Conservation (phyloP, 2,329 filamentous ascomycete genomes). For the Coniochaeta sp. region DNA sequence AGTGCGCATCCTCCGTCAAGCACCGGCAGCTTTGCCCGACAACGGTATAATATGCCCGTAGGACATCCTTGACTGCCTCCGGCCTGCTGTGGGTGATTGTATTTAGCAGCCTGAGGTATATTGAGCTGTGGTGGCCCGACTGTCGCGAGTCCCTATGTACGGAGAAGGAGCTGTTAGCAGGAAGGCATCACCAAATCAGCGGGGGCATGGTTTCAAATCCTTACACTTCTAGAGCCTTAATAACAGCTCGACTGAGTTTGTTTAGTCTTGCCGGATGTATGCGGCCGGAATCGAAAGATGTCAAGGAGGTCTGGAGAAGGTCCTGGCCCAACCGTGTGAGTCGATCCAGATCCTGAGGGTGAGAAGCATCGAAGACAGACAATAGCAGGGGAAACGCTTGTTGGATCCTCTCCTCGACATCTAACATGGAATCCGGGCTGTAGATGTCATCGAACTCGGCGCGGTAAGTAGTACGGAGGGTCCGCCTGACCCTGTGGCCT, state of each 20-base stretch:
- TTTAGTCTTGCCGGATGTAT: conserved; percentile 22
- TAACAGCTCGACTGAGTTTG: conserved; percentile 27
- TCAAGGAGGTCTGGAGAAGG: conserved; percentile 26
- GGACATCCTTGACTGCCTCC: not conserved
- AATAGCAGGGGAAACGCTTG: conserved; percentile 40
- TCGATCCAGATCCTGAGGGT: conserved; percentile 39
- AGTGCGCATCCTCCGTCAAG: not conserved
- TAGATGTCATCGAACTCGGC: conserved; percentile 57
- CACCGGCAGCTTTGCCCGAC: not conserved
- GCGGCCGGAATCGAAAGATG: conserved; percentile 23
- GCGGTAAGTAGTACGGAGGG: conserved; percentile 50
- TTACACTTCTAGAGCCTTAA: conserved; percentile 25
- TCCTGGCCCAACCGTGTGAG: conserved; percentile 39
- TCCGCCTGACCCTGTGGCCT: conserved; percentile 58
- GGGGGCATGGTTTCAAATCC: not conserved
- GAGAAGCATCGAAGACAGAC: conserved; percentile 37
- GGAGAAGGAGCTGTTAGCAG: not conserved
- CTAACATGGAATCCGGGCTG: conserved; percentile 22
- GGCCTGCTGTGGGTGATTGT: not conserved
- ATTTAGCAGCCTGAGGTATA: not conserved
- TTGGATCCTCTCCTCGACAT: conserved; percentile 26
- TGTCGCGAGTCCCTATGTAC: not conserved
- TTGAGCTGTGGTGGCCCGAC: not conserved
- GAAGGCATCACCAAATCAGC: not conserved
- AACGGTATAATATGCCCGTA: conserved; percentile 19